Base-by-base conservation (phyloP, 2,329 filamentous ascomycete genomes). In the Periconia sp. region DNA sequence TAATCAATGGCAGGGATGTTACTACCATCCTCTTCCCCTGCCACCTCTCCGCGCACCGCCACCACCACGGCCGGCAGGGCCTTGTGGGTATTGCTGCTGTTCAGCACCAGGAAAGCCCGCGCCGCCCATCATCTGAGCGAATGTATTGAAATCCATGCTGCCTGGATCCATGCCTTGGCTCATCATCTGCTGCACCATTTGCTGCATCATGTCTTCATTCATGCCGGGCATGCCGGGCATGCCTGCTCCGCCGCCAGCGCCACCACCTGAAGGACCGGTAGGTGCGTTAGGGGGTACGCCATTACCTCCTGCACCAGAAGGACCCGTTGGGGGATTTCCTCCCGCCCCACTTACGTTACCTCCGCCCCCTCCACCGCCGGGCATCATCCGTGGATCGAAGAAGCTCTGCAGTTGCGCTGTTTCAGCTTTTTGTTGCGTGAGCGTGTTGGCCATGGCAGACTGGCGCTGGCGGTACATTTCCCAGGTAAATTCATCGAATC, bases 401-500 rank as follows among this genome's bases (percentile, higher is more conserved):
- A 87, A 85, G 41, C 77, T 79, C 61, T 86, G 82, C 79, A 87
- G 83, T 56, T 84, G 79, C 50, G 81, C 81, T 67, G 83, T 78
- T 57, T 85, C 80, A 49, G 79, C 90, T 79, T 93, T 96, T 76
- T 95, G 92, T 45, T 88, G 85, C 53, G 84, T 85, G 62, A 91
- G 91, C 63, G 93, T 90, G 60, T 85, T 85, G 17, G 89, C 85
- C 66, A 97, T 81, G 20, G 80, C 81, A 61, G 94, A 87, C 73
- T 97, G 94, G 69, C 96, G 95, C 55, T 91, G 81, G 31, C 92
- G 92, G 73, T 99, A 99, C 50, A 92, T 84, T 6, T 92, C 90
- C 94, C 94, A 99, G 1, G 92, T 96, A 75, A 97, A 97, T 75
- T 97, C 93, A 76, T 97, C 93, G 70, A 97, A 97, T 54, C 93